Evolutionary conservation across 371 early-diverging fungal genomes (phyloP), one percentile per base, ranked within the genome.

Genomic region (Lichtheimia corymbifera): DNA sequence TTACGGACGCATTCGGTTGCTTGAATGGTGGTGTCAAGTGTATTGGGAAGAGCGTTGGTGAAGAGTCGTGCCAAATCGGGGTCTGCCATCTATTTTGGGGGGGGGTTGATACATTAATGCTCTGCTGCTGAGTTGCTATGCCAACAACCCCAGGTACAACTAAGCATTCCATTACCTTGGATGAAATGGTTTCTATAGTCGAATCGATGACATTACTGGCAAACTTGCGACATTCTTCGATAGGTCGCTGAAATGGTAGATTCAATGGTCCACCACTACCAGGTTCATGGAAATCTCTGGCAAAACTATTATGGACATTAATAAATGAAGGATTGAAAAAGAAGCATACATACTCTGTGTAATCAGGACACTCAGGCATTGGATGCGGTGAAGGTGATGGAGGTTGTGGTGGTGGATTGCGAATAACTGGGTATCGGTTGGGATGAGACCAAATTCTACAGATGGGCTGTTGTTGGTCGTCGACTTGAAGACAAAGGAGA

Each of bases 11-110:
- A 78, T 4, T 67, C 50, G 14, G 71, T 69, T 18, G 58, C 54
- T 47, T 60, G 22, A 6, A 88, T 76, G 0, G 88, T 87, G 5
- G 88, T 88, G 62, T 88, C 88, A 13, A 85, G 63, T 11, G 87
- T 87, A 57, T 85, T 87, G 6, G 87, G 85, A 49, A 63, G 81
- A 12, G 76, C 69, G 20, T 83, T 84, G 24, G 70, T 70, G 64
- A 87, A 87, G 18, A 87, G 53, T 2, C 68, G 68, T n/a, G 82
- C 85, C 12, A 87, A 54, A 59, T 81, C 83, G 20, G 69, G 49
- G 59, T 80, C 68, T 27, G 57, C 61, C 30, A 80, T 79, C 75
- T 81, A 49, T 18, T 41, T 47, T 22, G 22, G 22, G 22, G 22
- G 35, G 9, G 1, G 35, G 30, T 30, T 30, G 11, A 41, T 53